Evolutionary conservation across 2,329 filamentous ascomycete species (phyloP), one percentile per base, ranked within the genome.

Genomic region (Pezicula neosporulosa): DNA sequence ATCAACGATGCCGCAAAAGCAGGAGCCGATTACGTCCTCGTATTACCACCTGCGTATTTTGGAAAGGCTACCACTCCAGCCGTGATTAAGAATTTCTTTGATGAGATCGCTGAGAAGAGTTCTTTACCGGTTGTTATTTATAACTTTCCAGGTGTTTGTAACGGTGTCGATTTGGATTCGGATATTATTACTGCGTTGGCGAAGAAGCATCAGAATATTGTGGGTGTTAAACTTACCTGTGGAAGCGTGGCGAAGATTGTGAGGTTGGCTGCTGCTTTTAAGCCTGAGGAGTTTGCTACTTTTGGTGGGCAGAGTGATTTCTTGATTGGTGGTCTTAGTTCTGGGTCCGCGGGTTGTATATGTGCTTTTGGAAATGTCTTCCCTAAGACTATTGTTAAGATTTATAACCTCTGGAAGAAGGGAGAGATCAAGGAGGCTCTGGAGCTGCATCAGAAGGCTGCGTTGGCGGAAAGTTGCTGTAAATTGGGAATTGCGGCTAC

Each of bases 271-370:
- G 75, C 72, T 7, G 65, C 67, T 2, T 74, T 81, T 43, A 54
- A 68, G 0, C 62, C 68, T 1, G 65, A 72, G 0, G 66, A 72
- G 6, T 85, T 85, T 58, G 74, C 78, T 0, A 74, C 77, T 0
- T 84, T 77, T 63, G 81, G 80, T 2, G 81, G 81, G 0, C 81
- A 84, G 61, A 74, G 74, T 0, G 80, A 83, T 59, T 83, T 82
- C 64, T 60, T 83, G 38, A 70, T 83, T 27, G 78, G 75, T 1
- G 80, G 77, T 0, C 58, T 84, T 13, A 72, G 73, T 2, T 72
- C 74, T 3, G 80, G 81, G 1, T 74, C 71, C 18, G 73, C 75
- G 1, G 80, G 80, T 1, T 81, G 77, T 54, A 80, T 84, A 47
- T 74, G 77, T 1, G 79, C 75, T 1, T 83, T 83, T 61, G 77